Conservation (phyloP, 495 filamentous ascomycete genomes). For the Penicillium tannophilum region DNA sequence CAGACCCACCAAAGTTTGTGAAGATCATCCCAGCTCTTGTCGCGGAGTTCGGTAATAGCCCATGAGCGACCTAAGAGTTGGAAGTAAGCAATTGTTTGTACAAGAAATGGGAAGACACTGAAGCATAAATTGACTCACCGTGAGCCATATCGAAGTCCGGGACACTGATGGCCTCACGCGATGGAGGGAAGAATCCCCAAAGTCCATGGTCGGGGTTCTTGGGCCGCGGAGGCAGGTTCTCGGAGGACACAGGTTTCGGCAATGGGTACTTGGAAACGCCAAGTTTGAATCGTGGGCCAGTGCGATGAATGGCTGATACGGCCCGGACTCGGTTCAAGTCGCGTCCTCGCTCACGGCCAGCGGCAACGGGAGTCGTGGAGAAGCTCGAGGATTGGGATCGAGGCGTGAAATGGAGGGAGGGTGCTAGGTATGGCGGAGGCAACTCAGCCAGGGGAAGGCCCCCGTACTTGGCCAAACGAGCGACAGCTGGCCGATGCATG, state of each 20-base stretch:
- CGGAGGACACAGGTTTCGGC: constrained; percentile 65
- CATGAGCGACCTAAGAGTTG: constrained; percentile 67
- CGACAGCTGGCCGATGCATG: constrained; percentile 44
- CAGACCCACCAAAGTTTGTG: constrained; percentile 95
- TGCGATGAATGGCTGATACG: constrained; percentile 75
- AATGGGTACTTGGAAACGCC: constrained; percentile 69
- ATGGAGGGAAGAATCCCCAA: constrained; percentile 85
- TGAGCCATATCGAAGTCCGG: constrained; percentile 68
- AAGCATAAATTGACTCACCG: constrained; percentile 48
- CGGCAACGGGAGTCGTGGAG: constrained; percentile 44
- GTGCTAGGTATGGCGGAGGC: constrained; percentile 48
- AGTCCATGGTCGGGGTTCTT: constrained; percentile 77
- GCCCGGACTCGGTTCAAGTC: constrained; percentile 62
- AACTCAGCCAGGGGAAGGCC: constrained; percentile 37
- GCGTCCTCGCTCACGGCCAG: constrained; percentile 31
- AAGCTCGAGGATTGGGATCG: constrained; percentile 45
- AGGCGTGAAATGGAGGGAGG: constrained; percentile 43
- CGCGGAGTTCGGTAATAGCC: constrained; percentile 83
- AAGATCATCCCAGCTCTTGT: constrained; percentile 91
- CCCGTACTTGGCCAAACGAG: constrained; percentile 40
- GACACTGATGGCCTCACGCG: constrained; percentile 61
- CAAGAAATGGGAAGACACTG: background rate
- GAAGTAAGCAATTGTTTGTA: background rate
- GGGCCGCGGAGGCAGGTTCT: constrained; percentile 45
- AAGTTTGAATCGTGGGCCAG: constrained; percentile 70